Conservation (phyloP, 2,329 filamentous ascomycete genomes). For the Orbilia brochopaga region DNA sequence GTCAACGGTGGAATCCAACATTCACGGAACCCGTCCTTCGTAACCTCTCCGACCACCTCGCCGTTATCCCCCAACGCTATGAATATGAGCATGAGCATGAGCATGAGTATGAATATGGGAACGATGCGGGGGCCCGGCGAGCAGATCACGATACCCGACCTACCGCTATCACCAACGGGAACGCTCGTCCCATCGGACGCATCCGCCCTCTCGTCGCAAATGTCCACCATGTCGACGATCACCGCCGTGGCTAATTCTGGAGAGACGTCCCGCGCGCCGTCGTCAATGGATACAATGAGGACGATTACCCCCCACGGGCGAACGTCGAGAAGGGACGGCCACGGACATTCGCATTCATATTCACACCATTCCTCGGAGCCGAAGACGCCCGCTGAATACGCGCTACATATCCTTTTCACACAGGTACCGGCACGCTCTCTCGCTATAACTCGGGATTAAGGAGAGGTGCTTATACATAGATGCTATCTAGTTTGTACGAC, state of each 20-base stretch:
- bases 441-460: background rate
- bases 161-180: constrained; percentile 54
- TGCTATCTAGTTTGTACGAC: constrained; percentile 75
- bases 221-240: constrained; percentile 52
- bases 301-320: constrained; percentile 48
- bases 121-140: constrained; percentile 52
- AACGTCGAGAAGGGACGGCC: constrained; percentile 58
- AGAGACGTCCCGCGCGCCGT: constrained; percentile 30
- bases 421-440: constrained; percentile 64
- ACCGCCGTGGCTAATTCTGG: constrained; percentile 33
- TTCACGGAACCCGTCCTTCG: constrained; percentile 62
- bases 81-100: constrained; percentile 43
- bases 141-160: constrained; percentile 54
- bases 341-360: constrained; percentile 77
- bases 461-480: constrained; percentile 26
- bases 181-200: constrained; percentile 50
- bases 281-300: constrained; percentile 48
- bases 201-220: constrained; percentile 52
- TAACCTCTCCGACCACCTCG: constrained; percentile 54
- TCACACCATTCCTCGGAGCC: constrained; percentile 67
- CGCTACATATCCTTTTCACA: constrained; percentile 93
- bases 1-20: constrained; percentile 91
- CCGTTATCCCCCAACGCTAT: constrained; percentile 53
- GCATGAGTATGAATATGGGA: background rate
- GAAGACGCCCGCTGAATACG: constrained; percentile 97